These are phyloP conservation scores for Nigrograna mackinnonii DNA, from an alignment of 2,329 filamentous ascomycete genomes.

Conservation along the genomic window DNA sequence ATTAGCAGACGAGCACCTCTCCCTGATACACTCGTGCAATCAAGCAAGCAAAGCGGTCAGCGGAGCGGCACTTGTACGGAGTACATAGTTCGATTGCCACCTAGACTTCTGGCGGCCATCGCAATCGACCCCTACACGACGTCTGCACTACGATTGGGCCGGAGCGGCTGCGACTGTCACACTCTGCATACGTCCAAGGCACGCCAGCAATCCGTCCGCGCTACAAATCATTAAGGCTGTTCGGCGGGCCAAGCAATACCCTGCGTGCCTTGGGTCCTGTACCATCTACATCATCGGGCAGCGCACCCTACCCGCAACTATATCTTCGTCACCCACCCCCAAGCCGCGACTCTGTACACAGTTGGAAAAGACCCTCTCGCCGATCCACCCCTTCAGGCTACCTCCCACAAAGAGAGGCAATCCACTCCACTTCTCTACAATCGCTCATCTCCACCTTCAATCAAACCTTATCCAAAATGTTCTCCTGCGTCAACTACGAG, in stretches of 20 bases:
- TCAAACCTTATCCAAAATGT: constrained; percentile 27
- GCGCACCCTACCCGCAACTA: neutral
- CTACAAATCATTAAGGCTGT: neutral
- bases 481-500: constrained; percentile 50
- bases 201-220: neutral
- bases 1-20: too few relatives aligned
- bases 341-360: constrained; percentile 9
- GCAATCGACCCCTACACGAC: too few relatives aligned
- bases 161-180: neutral
- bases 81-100: too few relatives aligned
- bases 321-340: neutral
- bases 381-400: neutral
- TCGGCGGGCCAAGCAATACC: neutral
- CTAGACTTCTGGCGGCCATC: too few relatives aligned
- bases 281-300: constrained; percentile 1
- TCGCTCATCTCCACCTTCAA: too few relatives aligned
- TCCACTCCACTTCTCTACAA: too few relatives aligned
- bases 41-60: too few relatives aligned
- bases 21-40: too few relatives aligned
- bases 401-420: too few relatives aligned
- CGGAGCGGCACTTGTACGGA: too few relatives aligned
- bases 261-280: neutral
- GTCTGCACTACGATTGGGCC: too few relatives aligned
- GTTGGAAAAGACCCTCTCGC: neutral
- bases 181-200: neutral